Percentiles rank a stretch among this genome's conserved stretches.
Conservation (phyloP, 495 filamentous ascomycete species). For the Astrothelium macrocarpum region DNA sequence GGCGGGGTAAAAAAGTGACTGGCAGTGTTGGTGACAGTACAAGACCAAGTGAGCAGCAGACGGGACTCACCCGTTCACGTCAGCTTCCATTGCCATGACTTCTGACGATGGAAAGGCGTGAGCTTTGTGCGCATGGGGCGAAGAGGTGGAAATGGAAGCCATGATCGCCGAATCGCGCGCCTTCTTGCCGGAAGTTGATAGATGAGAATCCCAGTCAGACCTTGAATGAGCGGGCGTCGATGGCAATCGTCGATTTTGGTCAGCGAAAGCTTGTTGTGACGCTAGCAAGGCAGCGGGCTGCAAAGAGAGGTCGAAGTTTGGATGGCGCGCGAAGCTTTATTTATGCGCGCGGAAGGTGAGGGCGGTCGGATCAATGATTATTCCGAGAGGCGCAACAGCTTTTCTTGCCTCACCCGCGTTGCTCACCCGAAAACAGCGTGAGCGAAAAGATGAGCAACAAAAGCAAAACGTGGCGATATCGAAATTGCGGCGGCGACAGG, state of each 20-base stretch:
- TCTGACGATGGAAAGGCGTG: constrained; percentile 36
- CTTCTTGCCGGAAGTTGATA: neutral
- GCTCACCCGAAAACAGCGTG: neutral
- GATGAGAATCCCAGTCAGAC: constrained; percentile 6
- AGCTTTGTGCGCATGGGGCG: constrained; percentile 40
- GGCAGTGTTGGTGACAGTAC: neutral
- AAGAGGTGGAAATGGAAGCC: constrained; percentile 48
- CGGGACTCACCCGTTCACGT: constrained; percentile 41
- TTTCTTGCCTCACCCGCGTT: neutral
- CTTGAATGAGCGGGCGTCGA: too few species aligned
- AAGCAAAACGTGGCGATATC: neutral
- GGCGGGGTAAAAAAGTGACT: constrained; percentile 2
- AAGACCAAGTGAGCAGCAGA: constrained; percentile 1
- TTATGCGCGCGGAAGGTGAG: constrained; percentile 1
- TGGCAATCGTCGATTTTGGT: neutral
- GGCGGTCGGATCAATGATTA: neutral
- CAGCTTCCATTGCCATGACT: constrained; percentile 37
- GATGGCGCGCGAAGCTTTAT: constrained; percentile 1
- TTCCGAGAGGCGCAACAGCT: neutral
- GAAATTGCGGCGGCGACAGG: neutral
- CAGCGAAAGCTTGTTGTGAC: neutral
- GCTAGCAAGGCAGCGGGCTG: neutral
- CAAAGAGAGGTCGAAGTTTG: neutral
- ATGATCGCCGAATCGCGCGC: constrained; percentile 20
- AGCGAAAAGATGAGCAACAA: neutral